phyloP scores from a whole-genome alignment of 2,329 filamentous ascomycete species.

The Aureobasidium sp. region DNA sequence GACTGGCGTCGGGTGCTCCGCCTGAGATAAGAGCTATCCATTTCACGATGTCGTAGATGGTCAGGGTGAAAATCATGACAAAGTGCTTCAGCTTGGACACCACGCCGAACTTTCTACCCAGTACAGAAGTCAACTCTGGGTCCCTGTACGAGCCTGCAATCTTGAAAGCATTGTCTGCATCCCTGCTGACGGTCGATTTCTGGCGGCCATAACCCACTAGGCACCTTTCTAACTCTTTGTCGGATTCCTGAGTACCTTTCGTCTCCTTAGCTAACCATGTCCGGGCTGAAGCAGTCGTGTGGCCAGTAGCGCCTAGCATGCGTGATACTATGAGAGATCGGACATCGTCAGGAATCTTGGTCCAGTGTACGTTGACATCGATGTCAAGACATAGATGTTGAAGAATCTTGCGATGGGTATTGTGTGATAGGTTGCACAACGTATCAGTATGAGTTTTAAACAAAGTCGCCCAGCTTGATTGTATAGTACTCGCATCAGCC shows the following conservation, averaged over 20 bases:
- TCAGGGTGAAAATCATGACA: neutral
- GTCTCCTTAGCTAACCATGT: conserved; percentile 14
- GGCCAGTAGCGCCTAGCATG: conserved; percentile 9
- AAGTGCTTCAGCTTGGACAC: neutral
- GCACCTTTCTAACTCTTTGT: neutral
- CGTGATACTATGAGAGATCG: conserved; percentile 16
- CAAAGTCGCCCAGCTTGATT: neutral
- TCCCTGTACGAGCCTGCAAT: neutral
- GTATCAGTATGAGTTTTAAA: neutral
- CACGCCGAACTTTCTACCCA: neutral
- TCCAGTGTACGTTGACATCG: conserved; percentile 16
- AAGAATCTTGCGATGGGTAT: conserved; percentile 13
- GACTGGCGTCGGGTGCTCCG: conserved; percentile 15
- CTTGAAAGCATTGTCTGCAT: neutral
- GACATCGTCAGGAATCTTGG: conserved; percentile 15
- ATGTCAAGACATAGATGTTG: conserved; percentile 16
- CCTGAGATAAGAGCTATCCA: conserved; percentile 18
- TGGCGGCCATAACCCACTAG: neutral
- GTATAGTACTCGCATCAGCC: too few species aligned
- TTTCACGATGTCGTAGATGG: conserved; percentile 11
- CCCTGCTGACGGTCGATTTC: neutral
- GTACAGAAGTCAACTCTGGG: conserved; percentile 5
- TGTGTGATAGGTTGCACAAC: conserved; percentile 12
- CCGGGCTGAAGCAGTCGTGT: neutral
- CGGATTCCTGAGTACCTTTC: neutral